These are phyloP conservation scores for Colletotrichum gigasporum DNA, from an alignment of 2,329 filamentous ascomycete species.

Conservation along the genomic window DNA sequence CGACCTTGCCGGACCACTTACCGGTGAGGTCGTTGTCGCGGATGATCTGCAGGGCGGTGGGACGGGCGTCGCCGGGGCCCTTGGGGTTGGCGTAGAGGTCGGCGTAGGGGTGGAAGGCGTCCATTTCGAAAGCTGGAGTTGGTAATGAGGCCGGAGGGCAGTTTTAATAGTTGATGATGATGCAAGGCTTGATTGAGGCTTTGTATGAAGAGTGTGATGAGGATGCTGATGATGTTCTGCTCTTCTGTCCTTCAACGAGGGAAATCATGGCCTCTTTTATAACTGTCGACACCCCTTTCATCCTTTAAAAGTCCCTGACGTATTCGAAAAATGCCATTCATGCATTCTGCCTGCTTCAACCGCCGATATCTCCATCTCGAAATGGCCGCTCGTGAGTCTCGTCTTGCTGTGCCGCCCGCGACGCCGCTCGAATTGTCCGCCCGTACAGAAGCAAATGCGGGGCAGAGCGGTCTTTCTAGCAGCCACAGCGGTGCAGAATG, in stretches of 20 bases:
- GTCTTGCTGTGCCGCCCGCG: not conserved
- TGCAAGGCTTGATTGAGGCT: not conserved
- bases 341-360: not conserved
- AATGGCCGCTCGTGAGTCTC: not conserved
- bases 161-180: not conserved
- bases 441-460: not conserved
- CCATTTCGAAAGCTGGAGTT: not conserved
- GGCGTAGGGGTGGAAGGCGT: conserved; percentile 16
- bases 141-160: not conserved
- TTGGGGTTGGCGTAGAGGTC: conserved; percentile 21
- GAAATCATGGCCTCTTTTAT: not conserved
- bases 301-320: not conserved
- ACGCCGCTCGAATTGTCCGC: not conserved
- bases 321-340: not conserved
- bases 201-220: not conserved
- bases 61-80: conserved; percentile 47
- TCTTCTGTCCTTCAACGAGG: not conserved
- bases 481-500: not conserved
- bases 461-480: not conserved
- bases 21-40: conserved; percentile 41
- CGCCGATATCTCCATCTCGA: not conserved
- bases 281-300: not conserved
- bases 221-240: not conserved
- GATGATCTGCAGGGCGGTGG: conserved; percentile 47
- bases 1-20: conserved; percentile 44